Evolutionary conservation across 1,284 basidiomycete species (phyloP), one percentile per base, ranked within the genome.

Genomic region (Puccinia horiana): DNA sequence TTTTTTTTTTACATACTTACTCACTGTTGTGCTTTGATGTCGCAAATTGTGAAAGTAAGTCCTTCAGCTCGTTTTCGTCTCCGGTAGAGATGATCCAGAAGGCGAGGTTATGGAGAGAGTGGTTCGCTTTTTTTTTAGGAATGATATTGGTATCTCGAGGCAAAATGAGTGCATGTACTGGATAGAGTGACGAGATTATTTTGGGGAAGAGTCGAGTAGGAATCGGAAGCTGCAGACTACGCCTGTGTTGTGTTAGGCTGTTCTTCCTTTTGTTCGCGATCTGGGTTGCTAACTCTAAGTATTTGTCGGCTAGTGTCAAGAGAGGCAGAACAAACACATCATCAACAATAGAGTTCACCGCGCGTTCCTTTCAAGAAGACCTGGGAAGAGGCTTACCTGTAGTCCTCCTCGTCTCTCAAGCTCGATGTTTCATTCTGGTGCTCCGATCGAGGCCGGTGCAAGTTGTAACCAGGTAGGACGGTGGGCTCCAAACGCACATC

Each of bases 231-330:
- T 65, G 20, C 9, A 6, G 35, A 69, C 14, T 29, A 69, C 1
- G 23, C 8, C 23, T 69, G 11, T 18, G 42, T 14, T 4, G 40
- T 16, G 23, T 26, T 69, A 18, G 35, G 65, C 42, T 69, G 40
- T n/a, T 69, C 65, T 3, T 47, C n/a, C 16, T 35, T 35, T 63
- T 77, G 37, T 63, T 77, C 58, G 47, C 14, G 35, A 74, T 77
- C 75, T 4, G 75, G 75, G 23, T 77, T 77, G 42, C 75, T 77
- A 49, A 77, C 75, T 61, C 32, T 77, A 2, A 77, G n/a, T 20
- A 77, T 77, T 26, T 61, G 49, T 56, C 72, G 58, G 49, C 75
- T 61, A 32, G 11, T 58, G 12, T 35, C 12, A 23, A 9, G n/a
- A 37, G 32, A 63, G n/a, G 18, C 44, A n/a, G 16, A 61, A 9